Percentiles rank a stretch among this genome's conserved stretches.
phyloP scores from a whole-genome alignment of 1,139 yeast genomes.

The Saccharomycopsis crataegensis region DNA sequence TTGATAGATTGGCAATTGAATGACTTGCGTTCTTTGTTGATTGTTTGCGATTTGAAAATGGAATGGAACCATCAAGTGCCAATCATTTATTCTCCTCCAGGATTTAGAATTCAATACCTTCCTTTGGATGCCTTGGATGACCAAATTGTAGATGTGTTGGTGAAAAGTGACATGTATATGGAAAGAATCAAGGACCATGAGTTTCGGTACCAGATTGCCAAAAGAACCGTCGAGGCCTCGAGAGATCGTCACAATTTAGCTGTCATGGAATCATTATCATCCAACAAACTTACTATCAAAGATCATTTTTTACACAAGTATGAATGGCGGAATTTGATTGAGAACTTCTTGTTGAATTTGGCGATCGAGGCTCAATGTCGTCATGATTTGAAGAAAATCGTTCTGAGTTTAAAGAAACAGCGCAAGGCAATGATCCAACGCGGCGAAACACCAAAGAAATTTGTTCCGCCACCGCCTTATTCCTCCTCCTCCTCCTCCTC shows the following conservation, averaged over 20 bases:
- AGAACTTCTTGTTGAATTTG: constrained; percentile 52
- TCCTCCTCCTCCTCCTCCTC: constrained; percentile 27
- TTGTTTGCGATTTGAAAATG: constrained; percentile 39
- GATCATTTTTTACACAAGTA: constrained; percentile 30
- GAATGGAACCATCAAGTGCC: constrained; percentile 52
- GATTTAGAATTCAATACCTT: constrained; percentile 33
- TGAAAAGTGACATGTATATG: constrained; percentile 47
- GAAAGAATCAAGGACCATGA: constrained; percentile 48
- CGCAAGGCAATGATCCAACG: constrained; percentile 21
- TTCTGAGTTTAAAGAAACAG: constrained; percentile 37
- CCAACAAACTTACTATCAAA: not conserved
- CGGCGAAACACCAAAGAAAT: constrained; percentile 21
- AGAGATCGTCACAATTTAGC: constrained; percentile 37
- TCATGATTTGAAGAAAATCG: constrained; percentile 44
- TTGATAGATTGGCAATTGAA: constrained; percentile 59
- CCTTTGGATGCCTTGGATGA: constrained; percentile 46
- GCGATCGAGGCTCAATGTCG: constrained; percentile 68
- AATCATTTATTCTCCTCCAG: constrained; percentile 31
- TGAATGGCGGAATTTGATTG: constrained; percentile 65
- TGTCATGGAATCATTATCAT: not conserved
- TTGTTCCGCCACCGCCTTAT: constrained; percentile 30
- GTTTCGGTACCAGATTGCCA: constrained; percentile 50
- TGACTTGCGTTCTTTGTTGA: constrained; percentile 54
- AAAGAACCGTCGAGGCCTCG: constrained; percentile 50
- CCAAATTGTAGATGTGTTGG: constrained; percentile 40